Evolutionary conservation across 768 basidiomycete genomes (phyloP), one percentile per base, ranked within the genome.

Genomic region (Russula griseocarnosa): DNA sequence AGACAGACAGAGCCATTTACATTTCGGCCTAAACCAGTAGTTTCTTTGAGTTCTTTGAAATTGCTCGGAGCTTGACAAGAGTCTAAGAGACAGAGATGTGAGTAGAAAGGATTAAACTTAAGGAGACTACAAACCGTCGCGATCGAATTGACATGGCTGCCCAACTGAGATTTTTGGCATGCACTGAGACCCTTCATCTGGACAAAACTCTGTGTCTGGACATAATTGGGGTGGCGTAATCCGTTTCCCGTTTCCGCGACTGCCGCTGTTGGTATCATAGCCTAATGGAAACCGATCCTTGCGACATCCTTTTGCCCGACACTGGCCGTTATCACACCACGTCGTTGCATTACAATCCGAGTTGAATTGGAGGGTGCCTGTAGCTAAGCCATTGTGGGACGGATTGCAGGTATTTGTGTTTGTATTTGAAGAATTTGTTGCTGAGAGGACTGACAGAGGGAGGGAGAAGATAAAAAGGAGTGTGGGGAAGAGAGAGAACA

Each of bases 1-100:
- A 96, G 79, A 72, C 94, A 95, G 22, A 94, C 79, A 3, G 90
- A 84, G 32, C 92, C 92, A 70, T 95, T 92, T 66, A 85, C 77
- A 73, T 94, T 88, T 46, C 84, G 82, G 42, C 88, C 86, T 24
- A 83, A 81, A 22, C 85, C 84, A 44, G 80, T 82, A 18, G 74
- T 80, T 69, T 94, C 91, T 14, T 79, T 77, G 26, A 90, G 79
- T 10, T 87, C 82, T 61, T 74, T 74, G 69, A 76, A 83, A 71
- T 93, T 87, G 5, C 84, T 81, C 7, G 92, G 90, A 0, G 78
- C 78, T 70, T 81, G 78, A 70, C 92, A 94, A 75, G 93, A 81
- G 69, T 96, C 94, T 94, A 62, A 13, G 20, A 58, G 14, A 24
- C 53, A 42, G 65, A 40, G 28, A 9, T 22, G 32, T 47, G 20